These are phyloP conservation scores for Sporobolomyces pararoseus DNA, from an alignment of 768 basidiomycete genomes.

Conservation along the genomic window DNA sequence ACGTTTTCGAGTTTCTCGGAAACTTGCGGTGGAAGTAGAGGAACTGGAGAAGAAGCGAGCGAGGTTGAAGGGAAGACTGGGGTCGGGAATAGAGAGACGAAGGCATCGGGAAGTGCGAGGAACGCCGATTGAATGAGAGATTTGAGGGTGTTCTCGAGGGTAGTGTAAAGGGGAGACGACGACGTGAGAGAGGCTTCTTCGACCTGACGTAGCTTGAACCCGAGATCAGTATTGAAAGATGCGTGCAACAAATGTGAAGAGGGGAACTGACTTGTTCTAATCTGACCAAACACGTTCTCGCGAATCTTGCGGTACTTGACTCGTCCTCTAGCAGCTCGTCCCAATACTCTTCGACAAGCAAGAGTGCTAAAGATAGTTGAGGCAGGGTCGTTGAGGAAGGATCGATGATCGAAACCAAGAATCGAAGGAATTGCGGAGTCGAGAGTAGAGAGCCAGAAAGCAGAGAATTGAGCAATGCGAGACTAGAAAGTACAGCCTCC, in stretches of 20 bases:
- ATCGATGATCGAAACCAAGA: constrained; percentile 30
- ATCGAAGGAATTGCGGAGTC: constrained; percentile 27
- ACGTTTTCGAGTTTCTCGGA: constrained; percentile 9
- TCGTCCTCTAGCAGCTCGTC: constrained; percentile 27
- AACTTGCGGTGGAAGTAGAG: background rate
- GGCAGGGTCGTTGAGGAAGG: background rate
- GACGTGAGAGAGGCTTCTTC: background rate
- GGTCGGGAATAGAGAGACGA: constrained; percentile 29
- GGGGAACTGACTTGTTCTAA: constrained; percentile 1
- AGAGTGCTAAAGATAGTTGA: constrained; percentile 27
- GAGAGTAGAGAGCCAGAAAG: constrained; percentile 29
- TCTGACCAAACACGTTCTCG: constrained; percentile 4
- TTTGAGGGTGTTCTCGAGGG: background rate
- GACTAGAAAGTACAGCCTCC: too few relatives aligned
- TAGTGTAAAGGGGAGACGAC: background rate
- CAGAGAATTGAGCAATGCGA: constrained; percentile 20
- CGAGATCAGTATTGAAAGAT: background rate
- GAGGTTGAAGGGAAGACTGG: constrained; percentile 21
- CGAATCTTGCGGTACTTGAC: constrained; percentile 22
- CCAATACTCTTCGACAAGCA: constrained; percentile 35
- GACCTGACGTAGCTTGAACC: background rate
- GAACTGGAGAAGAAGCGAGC: background rate
- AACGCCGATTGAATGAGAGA: constrained; percentile 32
- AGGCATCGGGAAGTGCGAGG: constrained; percentile 36
- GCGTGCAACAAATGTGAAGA: background rate